Evolutionary conservation across 148 eudicot species (phyloP), one percentile per base, ranked within the genome.

Genomic region (Silene uniflora): DNA sequence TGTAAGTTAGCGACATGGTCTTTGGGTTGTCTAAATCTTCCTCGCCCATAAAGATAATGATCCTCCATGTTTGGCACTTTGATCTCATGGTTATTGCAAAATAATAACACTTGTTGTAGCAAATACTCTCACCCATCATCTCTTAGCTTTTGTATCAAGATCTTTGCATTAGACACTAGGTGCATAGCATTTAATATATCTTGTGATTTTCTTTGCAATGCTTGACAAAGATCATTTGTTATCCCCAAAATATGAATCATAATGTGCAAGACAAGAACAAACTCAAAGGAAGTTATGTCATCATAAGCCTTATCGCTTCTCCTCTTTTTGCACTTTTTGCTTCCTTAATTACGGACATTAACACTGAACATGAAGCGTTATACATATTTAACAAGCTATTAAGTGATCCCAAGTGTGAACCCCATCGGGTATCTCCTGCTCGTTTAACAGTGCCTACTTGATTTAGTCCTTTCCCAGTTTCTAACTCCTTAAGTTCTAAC

Each of bases 341-440:
- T 1, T 29, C 32, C 32, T 29, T 29, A 29, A 29, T 1, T 29
- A 29, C 4, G 4, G 4, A 1, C 32, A 1, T 1, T 10, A 46
- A 13, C 55, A 71, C 62, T 25, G 35, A 11, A 71, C 62, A 8
- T 23, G 62, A 49, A 16, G 62, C 22, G 0, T 25, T 54, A 17
- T 55, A 71, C 62, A 71, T 24, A 10, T 17, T 71, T 10, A 24
- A 18, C 62, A 72, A 14, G 32, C 64, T 72, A 7, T 18, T 16
- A 29, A 72, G 21, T 12, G 27, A 56, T 21, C 12, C 21, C 25
- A 72, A 58, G 29, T 72, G 75, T 23, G 75, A 72, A 4, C 46
- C 39, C 75, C 64, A 72, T 72, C 64, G 12, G 29, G 75, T 72
- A 61, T 72, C 75, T 3, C 75, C 1, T 25, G n/a, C n/a, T n/a